Evolutionary conservation across 768 basidiomycete species (phyloP).

Genomic region (Mycena floridula): DNA sequence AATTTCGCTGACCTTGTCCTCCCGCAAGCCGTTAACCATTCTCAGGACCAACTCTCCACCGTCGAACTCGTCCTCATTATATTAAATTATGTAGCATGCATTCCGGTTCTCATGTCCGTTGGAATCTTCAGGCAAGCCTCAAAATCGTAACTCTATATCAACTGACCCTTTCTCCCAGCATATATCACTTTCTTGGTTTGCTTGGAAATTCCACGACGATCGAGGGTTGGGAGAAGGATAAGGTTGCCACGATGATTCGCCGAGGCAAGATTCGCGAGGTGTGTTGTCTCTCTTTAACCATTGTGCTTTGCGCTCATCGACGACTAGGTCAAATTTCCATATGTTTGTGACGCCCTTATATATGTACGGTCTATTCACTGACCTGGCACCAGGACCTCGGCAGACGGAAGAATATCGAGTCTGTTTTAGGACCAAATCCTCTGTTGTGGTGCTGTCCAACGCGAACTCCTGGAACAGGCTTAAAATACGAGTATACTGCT

Average conservation of each 20-base stretch:
- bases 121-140: conserved; percentile 76
- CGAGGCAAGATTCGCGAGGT: conserved; percentile 84
- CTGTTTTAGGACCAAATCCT: conserved; percentile 71
- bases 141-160: neutral
- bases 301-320: neutral
- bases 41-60: conserved; percentile 62
- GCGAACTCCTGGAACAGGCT: conserved; percentile 58
- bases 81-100: conserved; percentile 77
- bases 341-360: conserved; percentile 42
- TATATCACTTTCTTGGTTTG: conserved; percentile 83
- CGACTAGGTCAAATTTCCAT: conserved; percentile 81
- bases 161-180: conserved; percentile 31
- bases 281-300: conserved; percentile 4
- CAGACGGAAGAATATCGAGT: conserved; percentile 58
- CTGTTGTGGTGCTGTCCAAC: conserved; percentile 85
- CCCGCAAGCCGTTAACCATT: neutral
- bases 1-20: conserved; percentile 11
- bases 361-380: neutral
- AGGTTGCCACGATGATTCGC: conserved; percentile 77
- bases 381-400: conserved; percentile 70
- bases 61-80: conserved; percentile 79
- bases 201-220: conserved; percentile 88
- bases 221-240: conserved; percentile 98
- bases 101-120: conserved; percentile 82
- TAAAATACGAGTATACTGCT: conserved; percentile 68